Percentiles rank a stretch among this genome's conserved stretches.
phyloP scores from a whole-genome alignment of 352 stramenopile genomes.

The Phytophthora europaea region DNA sequence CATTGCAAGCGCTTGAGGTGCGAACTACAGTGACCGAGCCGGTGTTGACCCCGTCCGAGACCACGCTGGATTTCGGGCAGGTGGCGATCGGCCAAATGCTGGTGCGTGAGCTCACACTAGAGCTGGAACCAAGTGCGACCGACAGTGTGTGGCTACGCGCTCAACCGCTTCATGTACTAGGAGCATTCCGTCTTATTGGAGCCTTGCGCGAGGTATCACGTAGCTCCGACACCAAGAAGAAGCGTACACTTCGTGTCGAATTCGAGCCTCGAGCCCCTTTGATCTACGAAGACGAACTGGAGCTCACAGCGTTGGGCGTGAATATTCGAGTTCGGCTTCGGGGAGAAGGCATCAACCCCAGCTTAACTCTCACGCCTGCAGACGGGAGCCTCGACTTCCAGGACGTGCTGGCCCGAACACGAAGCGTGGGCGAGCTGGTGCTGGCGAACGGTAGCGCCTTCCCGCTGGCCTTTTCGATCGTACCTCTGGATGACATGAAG shows the following conservation, averaged over 20 bases:
- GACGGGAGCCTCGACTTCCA: slow-evolving; percentile 76
- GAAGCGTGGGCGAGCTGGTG: slow-evolving; percentile 52
- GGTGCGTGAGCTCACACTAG: slow-evolving; percentile 66
- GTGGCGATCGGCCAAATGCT: slow-evolving; percentile 86
- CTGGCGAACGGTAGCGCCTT: slow-evolving; percentile 77
- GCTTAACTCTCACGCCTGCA: slow-evolving; percentile 66
- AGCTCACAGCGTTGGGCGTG: slow-evolving; percentile 44
- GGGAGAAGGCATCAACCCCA: slow-evolving; percentile 84
- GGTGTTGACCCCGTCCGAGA: slow-evolving; percentile 53
- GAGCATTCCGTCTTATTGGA: slow-evolving; percentile 87
- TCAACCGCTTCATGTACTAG: slow-evolving; percentile 80
- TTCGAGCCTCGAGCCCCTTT: slow-evolving; percentile 69
- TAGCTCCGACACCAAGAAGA: slow-evolving; percentile 22
- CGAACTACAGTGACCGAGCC: slow-evolving; percentile 71
- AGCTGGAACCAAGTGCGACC: slow-evolving; percentile 35
- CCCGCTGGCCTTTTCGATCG: slow-evolving; percentile 66
- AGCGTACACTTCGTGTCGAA: slow-evolving; percentile 58
- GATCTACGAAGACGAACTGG: slow-evolving; percentile 80
- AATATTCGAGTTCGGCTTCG: slow-evolving; percentile 52
- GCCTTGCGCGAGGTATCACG: slow-evolving; percentile 54
- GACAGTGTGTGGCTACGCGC: slow-evolving; percentile 53
- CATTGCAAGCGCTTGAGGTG: slow-evolving; percentile 73
- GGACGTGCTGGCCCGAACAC: slow-evolving; percentile 72
- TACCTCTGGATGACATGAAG: slow-evolving; percentile 11
- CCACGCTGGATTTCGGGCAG: slow-evolving; percentile 83